Percentiles rank a stretch among this genome's conserved stretches.
These are phyloP conservation scores for Spathaspora gorwiae DNA, from an alignment of 805 yeast species.

Conservation along the genomic window DNA sequence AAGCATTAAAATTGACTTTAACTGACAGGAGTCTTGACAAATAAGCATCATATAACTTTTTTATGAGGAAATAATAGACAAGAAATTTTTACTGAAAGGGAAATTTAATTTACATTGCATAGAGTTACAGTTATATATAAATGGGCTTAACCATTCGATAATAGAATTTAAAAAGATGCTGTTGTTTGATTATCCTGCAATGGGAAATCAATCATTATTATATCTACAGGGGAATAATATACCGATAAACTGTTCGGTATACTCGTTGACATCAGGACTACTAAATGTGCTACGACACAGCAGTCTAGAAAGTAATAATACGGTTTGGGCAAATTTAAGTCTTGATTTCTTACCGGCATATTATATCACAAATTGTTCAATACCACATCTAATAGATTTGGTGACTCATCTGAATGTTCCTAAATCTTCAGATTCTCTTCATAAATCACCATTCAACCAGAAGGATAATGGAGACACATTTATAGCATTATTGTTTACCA, in stretches of 20 bases:
- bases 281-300: conserved; percentile 12
- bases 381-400: conserved; percentile 18
- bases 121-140: not conserved
- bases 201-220: conserved; percentile 17
- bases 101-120: not conserved
- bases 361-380: conserved; percentile 45
- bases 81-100: not conserved
- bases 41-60: too few relatives aligned
- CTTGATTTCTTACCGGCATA: conserved; percentile 33
- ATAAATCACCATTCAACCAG: conserved; percentile 21
- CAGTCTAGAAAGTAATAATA: conserved; percentile 14
- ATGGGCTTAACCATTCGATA: not conserved
- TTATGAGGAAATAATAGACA: not conserved
- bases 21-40: too few relatives aligned
- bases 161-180: not conserved
- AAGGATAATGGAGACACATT: conserved; percentile 38
- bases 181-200: not conserved
- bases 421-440: not conserved
- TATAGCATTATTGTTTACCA: conserved; percentile 47
- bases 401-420: conserved; percentile 1
- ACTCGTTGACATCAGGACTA: conserved; percentile 31
- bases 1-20: too few relatives aligned
- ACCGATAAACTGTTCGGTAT: conserved; percentile 34
- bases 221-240: conserved; percentile 15
- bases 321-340: conserved; percentile 11